These are phyloP conservation scores for Allium sativum DNA, from an alignment of 106 monocot species.

Conservation along the genomic window DNA sequence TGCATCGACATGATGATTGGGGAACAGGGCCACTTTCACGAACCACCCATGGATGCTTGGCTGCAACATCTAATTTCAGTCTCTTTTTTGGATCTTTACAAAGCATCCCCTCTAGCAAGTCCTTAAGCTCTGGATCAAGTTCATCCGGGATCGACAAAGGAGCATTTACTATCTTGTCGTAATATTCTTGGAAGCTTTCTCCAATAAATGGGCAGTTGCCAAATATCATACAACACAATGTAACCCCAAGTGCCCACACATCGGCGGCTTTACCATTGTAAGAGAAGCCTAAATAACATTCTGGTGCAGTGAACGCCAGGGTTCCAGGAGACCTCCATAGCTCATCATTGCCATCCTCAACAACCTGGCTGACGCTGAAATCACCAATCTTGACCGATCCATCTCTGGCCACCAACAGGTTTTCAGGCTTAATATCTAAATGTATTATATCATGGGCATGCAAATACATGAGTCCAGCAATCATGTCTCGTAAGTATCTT, in stretches of 20 bases:
- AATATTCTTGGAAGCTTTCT: conserved; percentile 46
- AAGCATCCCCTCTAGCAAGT: conserved; percentile 39
- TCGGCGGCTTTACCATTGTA: conserved; percentile 62
- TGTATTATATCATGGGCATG: conserved; percentile 91
- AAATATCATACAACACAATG: conserved; percentile 52
- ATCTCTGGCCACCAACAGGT: conserved; percentile 60
- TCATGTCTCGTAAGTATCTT: conserved; percentile 18
- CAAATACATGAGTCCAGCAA: no score
- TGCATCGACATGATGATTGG: conserved; percentile 6
- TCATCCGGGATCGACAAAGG: conserved; percentile 30
- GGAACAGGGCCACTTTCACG: conserved; percentile 42
- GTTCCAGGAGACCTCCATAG: conserved; percentile 86
- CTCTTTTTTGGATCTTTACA: conserved; percentile 63
- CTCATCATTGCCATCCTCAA: conserved; percentile 87
- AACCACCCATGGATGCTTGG: conserved; percentile 64
- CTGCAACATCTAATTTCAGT: conserved; percentile 37
- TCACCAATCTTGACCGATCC: conserved; percentile 82
- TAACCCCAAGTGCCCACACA: conserved; percentile 58
- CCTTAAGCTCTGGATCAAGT: conserved; percentile 30
- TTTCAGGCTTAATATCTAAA: conserved; percentile 95
- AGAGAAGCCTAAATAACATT: conserved; percentile 51
- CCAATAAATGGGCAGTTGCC: conserved; percentile 55
- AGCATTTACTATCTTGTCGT: conserved; percentile 51
- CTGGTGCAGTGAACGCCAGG: conserved; percentile 92
- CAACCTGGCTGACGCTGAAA: conserved; percentile 87